Evolutionary conservation across 352 stramenopile species (phyloP), one percentile per base, ranked within the genome.

Genomic region (Phytophthora cajani): DNA sequence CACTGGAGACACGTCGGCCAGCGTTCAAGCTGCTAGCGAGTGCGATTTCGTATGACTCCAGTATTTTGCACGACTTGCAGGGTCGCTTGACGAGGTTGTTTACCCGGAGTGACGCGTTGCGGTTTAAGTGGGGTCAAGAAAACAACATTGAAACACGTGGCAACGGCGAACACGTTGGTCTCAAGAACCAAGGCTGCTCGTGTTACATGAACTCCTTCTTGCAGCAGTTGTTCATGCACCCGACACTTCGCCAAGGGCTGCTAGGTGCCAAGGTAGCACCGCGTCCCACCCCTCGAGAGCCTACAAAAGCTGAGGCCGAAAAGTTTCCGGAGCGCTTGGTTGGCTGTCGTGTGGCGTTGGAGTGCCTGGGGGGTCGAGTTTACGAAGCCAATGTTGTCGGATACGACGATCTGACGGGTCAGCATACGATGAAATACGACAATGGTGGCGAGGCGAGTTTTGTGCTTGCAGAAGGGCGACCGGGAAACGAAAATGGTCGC

Each of bases 181-280:
- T 99, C 0, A 98, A 98, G 77, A 99, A 99, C 72, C 97, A 99
- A 72, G 98, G 98, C 53, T 99, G 97, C 75, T 99, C 98, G 9
- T 99, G 98, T 85, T 99, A 99, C 86, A 99, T 99, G 95, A 99
- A 99, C 74, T 99, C 96, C 1, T 94, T 99, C 17, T 80, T 99
- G 17, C 98, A 99, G 76, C 97, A 99, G 68, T 75, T 99, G 11
- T 99, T 97, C 63, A 97, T 97, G 85, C 85, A 95, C 47, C 82
- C 85, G 3, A 91, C 79, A 9, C 74, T 98, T 27, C 78, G 87
- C 2, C 82, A 94, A 74, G 91, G 89, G 14, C 60, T 98, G 33
- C 32, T 97, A 53, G 78, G 79, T 19, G 89, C 89, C 12, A 81
- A 92, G 54, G 88, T 97, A 12, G 57, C 81, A 44, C 74, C 84